Evolutionary conservation across 495 filamentous ascomycete genomes (phyloP).

Genomic region (Sphaerosporella brunnea): DNA sequence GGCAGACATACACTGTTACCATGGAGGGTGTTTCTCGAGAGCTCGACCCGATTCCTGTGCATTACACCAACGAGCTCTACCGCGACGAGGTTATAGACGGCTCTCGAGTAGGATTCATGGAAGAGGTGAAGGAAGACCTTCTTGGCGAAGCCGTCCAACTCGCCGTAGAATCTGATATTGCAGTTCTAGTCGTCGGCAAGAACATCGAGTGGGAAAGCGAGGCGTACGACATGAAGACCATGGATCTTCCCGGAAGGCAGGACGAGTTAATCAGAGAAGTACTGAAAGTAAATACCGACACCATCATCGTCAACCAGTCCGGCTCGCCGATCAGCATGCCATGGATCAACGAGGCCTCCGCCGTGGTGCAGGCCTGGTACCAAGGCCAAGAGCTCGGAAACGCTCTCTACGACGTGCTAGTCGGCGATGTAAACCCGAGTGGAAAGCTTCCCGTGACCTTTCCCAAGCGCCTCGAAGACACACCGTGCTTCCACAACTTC

Average conservation of each 20-base stretch:
- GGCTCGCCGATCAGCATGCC: slow-evolving; percentile 59
- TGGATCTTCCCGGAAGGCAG: slow-evolving; percentile 44
- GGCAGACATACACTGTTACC: slow-evolving; percentile 16
- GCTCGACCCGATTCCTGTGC: slow-evolving; percentile 24
- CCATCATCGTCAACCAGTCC: slow-evolving; percentile 50
- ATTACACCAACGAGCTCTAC: slow-evolving; percentile 24
- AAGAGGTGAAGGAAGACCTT: slow-evolving; percentile 24
- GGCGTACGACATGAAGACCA: slow-evolving; percentile 47
- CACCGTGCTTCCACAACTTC: slow-evolving; percentile 60
- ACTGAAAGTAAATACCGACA: slow-evolving; percentile 41
- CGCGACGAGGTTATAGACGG: slow-evolving; percentile 26
- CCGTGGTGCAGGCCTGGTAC: slow-evolving; percentile 43
- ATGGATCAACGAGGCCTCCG: slow-evolving; percentile 39
- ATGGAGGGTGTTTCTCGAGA: slow-evolving; percentile 24
- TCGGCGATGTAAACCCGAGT: slow-evolving; percentile 46
- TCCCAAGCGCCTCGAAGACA: slow-evolving; percentile 49
- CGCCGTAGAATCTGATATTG: slow-evolving; percentile 46
- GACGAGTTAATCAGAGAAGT: slow-evolving; percentile 42
- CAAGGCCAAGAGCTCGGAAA: slow-evolving; percentile 51
- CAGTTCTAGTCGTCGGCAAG: slow-evolving; percentile 50
- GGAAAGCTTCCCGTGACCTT: slow-evolving; percentile 53
- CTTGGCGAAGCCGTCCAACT: slow-evolving; percentile 44
- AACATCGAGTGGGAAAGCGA: slow-evolving; percentile 61
- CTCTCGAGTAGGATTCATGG: slow-evolving; percentile 25
- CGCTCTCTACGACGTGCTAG: slow-evolving; percentile 48